Evolutionary conservation across 805 yeast genomes (phyloP).

Genomic region (Grigorovia humatica): DNA sequence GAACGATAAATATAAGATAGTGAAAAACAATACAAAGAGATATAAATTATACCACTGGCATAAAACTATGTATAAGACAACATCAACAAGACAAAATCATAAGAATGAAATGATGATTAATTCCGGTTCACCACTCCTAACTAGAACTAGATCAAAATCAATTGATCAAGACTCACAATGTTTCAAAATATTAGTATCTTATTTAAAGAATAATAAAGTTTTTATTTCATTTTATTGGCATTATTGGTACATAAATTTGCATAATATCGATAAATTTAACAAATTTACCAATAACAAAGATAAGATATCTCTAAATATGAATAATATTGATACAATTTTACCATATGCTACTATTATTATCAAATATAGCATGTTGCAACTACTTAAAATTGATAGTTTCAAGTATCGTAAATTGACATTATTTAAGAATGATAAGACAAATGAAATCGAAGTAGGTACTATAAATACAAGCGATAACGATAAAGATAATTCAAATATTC

Average conservation of each 20-base stretch:
- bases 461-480: neutral
- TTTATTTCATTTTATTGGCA: conserved; percentile 26
- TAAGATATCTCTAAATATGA: neutral
- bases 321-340: neutral
- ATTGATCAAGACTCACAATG: conserved; percentile 1
- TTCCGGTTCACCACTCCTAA: neutral
- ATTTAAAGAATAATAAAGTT: conserved; percentile 20
- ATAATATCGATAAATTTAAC: neutral
- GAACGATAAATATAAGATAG: neutral
- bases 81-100: neutral
- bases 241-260: conserved; percentile 21
- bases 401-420: neutral
- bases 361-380: conserved; percentile 9
- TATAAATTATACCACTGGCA: conserved; percentile 18
- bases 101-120: conserved; percentile 8
- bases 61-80: neutral
- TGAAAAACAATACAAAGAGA: neutral
- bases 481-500: neutral
- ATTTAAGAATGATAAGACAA: conserved; percentile 10
- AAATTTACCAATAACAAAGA: neutral
- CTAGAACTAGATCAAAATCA: neutral
- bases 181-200: conserved; percentile 23
- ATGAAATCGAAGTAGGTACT: neutral
- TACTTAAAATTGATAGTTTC: conserved; percentile 15
- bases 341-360: conserved; percentile 18